Conservation (phyloP, 306 rosid species). For the Cucurbita pepo region DNA sequence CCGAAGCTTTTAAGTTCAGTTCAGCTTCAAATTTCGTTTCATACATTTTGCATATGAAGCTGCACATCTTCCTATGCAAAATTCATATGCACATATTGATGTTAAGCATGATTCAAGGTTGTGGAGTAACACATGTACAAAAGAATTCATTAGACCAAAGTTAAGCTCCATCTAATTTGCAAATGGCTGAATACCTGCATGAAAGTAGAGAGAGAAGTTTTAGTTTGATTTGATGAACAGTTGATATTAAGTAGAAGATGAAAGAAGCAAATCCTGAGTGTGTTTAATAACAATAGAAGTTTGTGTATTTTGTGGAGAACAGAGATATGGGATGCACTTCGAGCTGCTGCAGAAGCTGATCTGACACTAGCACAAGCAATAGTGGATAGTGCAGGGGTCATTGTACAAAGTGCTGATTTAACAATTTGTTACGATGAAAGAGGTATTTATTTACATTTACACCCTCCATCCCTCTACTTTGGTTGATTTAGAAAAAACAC, state of each 20-base stretch:
- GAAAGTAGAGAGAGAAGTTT: background rate
- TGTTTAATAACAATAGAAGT: too few species aligned
- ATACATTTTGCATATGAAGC: background rate
- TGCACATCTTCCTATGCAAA: background rate
- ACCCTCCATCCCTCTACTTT: background rate
- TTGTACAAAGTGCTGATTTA: conserved; percentile 82
- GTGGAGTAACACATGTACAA: background rate
- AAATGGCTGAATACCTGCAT: background rate
- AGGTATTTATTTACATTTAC: conserved; percentile 17
- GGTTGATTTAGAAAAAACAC: background rate
- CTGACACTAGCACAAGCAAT: conserved; percentile 75
- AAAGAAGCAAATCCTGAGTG: too few species aligned
- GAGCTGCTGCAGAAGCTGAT: conserved; percentile 97
- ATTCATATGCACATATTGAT: background rate
- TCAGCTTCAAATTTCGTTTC: background rate
- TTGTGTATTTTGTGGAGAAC: conserved; percentile 7
- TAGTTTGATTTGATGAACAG: background rate
- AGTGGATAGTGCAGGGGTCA: conserved; percentile 95
- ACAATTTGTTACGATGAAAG: conserved; percentile 93
- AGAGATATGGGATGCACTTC: conserved; percentile 99
- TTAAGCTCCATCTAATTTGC: background rate
- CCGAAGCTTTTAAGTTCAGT: background rate
- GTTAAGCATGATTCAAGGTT: background rate
- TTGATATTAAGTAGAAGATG: background rate
- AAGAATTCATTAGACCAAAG: background rate